phyloP scores from a whole-genome alignment of 164 flowering plant genomes.

The Macadamia integrifolia region DNA sequence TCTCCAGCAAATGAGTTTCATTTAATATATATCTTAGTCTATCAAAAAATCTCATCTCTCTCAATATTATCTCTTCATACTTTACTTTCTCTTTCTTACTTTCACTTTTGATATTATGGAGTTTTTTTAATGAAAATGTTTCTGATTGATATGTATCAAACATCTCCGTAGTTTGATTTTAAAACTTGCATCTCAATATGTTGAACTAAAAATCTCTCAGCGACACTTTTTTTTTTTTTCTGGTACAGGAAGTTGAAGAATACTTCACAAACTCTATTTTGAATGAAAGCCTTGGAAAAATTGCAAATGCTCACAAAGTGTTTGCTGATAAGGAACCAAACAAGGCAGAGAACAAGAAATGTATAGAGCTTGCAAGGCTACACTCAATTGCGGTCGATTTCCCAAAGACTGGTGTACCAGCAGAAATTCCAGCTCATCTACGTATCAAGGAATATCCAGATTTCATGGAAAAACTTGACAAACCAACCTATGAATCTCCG shows the following conservation, averaged over 20 bases:
- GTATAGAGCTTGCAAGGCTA: constrained; percentile 55
- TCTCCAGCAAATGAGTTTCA: too few relatives aligned
- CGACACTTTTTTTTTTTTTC: background rate
- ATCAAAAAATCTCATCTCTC: too few relatives aligned
- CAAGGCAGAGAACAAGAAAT: constrained; percentile 46
- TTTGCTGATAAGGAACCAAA: constrained; percentile 54
- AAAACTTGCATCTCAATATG: too few relatives aligned
- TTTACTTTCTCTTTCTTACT: too few relatives aligned
- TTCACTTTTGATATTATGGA: too few relatives aligned
- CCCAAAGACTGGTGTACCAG: constrained; percentile 83
- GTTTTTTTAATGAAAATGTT: too few relatives aligned
- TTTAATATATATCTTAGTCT: too few relatives aligned
- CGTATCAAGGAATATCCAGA: constrained; percentile 71
- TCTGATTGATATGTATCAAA: too few relatives aligned
- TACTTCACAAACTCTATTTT: constrained; percentile 71
- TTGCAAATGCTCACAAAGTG: constrained; percentile 69
- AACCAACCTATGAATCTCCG: constrained; percentile 51
- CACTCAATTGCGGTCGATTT: constrained; percentile 84
- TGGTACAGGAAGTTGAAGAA: constrained; percentile 61
- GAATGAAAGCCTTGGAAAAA: constrained; percentile 78
- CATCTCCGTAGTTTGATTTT: too few relatives aligned
- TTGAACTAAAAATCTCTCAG: too few relatives aligned
- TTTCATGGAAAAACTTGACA: constrained; percentile 85
- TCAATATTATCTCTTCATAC: too few relatives aligned
- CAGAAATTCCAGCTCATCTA: constrained; percentile 51